Percentiles rank a stretch among this genome's conserved stretches.
Conservation (phyloP, 1,284 basidiomycete species). For the Mycena sp. region DNA sequence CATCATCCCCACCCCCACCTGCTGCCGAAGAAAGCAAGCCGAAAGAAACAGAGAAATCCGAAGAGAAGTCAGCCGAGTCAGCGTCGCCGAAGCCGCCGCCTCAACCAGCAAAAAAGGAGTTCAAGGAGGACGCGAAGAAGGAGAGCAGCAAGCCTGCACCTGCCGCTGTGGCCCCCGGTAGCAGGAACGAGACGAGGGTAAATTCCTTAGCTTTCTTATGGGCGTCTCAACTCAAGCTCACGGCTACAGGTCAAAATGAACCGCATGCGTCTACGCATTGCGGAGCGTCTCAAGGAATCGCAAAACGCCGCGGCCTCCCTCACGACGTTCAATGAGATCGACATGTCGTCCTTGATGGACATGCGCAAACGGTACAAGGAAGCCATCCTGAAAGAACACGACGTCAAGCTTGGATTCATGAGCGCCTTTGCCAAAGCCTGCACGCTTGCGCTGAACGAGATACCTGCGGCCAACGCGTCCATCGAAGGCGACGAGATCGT, state of each 20-base stretch:
- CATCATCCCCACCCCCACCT: constrained; percentile 30
- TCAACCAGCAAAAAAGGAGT: constrained; percentile 45
- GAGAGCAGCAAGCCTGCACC: constrained; percentile 42
- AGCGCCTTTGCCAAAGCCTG: constrained; percentile 94
- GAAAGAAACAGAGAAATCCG: constrained; percentile 48
- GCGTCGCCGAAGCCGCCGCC: constrained; percentile 45
- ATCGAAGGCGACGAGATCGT: constrained; percentile 97
- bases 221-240: not conserved
- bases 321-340: constrained; percentile 99
- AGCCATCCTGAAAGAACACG: constrained; percentile 89
- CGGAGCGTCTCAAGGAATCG: constrained; percentile 97
- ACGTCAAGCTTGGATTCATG: constrained; percentile 99
- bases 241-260: constrained; percentile 89
- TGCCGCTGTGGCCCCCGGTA: constrained; percentile 55
- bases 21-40: constrained; percentile 29
- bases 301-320: constrained; percentile 97
- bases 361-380: constrained; percentile 98
- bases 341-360: constrained; percentile 96
- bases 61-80: constrained; percentile 60
- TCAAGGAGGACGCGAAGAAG: constrained; percentile 40
- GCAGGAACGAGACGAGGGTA: constrained; percentile 88
- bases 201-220: constrained; percentile 32
- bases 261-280: constrained; percentile 96
- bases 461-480: constrained; percentile 94
- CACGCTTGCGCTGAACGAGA: constrained; percentile 88